Evolutionary conservation across 2,329 filamentous ascomycete genomes (phyloP).

Genomic region (Mariannaea sp.): DNA sequence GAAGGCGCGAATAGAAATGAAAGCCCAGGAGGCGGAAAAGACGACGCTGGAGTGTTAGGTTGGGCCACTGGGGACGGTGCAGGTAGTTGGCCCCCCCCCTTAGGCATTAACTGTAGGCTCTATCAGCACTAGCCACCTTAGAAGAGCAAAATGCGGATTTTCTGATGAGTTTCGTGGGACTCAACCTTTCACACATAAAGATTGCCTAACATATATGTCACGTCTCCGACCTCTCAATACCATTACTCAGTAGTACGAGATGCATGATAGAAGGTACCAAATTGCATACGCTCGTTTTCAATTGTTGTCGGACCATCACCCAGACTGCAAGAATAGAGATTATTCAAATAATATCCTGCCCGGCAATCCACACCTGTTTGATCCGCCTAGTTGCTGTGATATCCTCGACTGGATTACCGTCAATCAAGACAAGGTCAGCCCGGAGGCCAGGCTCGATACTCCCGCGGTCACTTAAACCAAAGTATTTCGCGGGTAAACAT

Average conservation of each 20-base stretch:
- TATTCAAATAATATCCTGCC: no score
- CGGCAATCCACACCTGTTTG: no score
- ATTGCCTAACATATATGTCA: not conserved
- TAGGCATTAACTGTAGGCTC: no score
- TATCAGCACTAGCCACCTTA: no score
- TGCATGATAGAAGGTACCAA: not conserved
- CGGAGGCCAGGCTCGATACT: constrained; percentile 17
- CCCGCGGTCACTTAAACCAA: constrained; percentile 21
- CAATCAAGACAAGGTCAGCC: constrained; percentile 23
- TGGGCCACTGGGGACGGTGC: no score
- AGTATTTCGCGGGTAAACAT: constrained; percentile 7
- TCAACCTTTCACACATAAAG: not conserved
- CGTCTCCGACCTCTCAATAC: constrained; percentile 2
- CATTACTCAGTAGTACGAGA: not conserved
- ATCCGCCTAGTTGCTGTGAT: no score
- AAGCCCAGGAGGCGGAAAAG: no score
- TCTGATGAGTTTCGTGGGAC: no score
- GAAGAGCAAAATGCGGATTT: no score
- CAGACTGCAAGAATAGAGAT: constrained; percentile 5
- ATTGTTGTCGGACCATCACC: constrained; percentile 3
- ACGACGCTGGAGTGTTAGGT: no score
- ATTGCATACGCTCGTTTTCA: constrained; percentile 7
- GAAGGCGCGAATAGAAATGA: no score
- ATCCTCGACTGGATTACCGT: constrained; percentile 12
- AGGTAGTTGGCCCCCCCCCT: no score